Evolutionary conservation across 495 filamentous ascomycete genomes (phyloP).

Genomic region (Penicillium taxi): DNA sequence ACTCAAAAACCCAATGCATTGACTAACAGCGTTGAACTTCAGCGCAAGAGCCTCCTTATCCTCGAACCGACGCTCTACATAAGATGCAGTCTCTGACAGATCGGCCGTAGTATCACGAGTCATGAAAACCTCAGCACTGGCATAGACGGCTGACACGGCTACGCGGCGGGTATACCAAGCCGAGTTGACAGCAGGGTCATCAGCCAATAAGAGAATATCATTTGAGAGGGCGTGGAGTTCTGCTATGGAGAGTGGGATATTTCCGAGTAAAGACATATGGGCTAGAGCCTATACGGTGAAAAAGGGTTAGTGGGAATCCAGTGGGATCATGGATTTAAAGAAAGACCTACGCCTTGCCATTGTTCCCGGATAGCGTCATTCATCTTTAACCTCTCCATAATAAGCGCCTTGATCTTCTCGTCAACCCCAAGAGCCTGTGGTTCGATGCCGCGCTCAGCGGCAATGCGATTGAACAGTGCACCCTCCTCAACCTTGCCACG

Average conservation of each 20-base stretch:
- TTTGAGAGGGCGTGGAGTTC: slow-evolving; percentile 76
- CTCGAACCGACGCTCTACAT: slow-evolving; percentile 66
- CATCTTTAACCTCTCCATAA: slow-evolving; percentile 63
- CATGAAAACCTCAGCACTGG: slow-evolving; percentile 84
- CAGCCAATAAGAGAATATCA: slow-evolving; percentile 80
- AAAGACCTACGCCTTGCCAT: slow-evolving; percentile 71
- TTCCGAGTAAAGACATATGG: slow-evolving; percentile 70
- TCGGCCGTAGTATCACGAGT: slow-evolving; percentile 66
- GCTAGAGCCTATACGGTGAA: slow-evolving; percentile 61
- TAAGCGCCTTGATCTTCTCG: slow-evolving; percentile 54
- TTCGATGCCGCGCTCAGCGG: slow-evolving; percentile 3
- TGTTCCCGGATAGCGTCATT: slow-evolving; percentile 61
- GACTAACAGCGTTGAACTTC: slow-evolving; percentile 50
- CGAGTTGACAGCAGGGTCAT: slow-evolving; percentile 71
- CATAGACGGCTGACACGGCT: slow-evolving; percentile 70
- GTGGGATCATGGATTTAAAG: not conserved
- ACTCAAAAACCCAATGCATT: slow-evolving; percentile 75
- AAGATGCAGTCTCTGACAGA: slow-evolving; percentile 66
- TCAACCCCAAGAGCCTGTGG: slow-evolving; percentile 29
- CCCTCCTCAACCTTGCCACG: slow-evolving; percentile 43
- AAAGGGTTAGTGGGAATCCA: slow-evolving; percentile 8
- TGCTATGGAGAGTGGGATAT: slow-evolving; percentile 66
- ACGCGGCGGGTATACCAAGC: slow-evolving; percentile 89
- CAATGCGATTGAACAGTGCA: slow-evolving; percentile 9
- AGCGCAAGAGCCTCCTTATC: slow-evolving; percentile 54